Conservation (phyloP, 2,329 filamentous ascomycete species). For the Cordyceps cicadae region DNA sequence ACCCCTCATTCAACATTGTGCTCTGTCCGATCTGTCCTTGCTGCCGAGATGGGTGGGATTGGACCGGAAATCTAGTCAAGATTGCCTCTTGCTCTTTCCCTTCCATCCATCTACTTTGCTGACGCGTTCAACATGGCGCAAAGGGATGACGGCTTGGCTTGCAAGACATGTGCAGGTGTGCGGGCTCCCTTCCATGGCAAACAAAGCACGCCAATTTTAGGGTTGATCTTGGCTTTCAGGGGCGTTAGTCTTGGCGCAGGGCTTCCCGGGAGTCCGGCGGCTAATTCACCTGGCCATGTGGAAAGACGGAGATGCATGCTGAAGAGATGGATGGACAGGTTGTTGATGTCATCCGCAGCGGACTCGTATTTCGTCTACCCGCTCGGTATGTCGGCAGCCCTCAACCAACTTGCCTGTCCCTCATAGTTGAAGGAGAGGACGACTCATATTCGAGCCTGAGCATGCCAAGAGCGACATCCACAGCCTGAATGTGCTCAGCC, state of each 20-base stretch:
- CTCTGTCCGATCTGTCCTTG: not conserved
- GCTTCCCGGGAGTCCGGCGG: not conserved
- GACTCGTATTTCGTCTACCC: not conserved
- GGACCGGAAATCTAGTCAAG: too few species aligned
- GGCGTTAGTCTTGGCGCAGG: not conserved
- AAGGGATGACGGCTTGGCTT: not conserved
- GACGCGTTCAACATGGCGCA: not conserved
- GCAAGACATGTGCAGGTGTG: not conserved
- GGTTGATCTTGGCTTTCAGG: slow-evolving; percentile 3
- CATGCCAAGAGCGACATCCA: slow-evolving; percentile 4
- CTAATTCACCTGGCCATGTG: not conserved
- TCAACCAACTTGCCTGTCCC: too few species aligned
- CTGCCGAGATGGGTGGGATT: not conserved
- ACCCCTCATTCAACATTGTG: not conserved
- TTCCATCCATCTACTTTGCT: not conserved
- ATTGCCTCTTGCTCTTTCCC: not conserved
- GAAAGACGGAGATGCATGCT: not conserved
- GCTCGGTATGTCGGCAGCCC: not conserved
- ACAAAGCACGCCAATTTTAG: not conserved
- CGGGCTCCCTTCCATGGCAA: not conserved
- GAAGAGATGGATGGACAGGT: not conserved
- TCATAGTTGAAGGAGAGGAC: too few species aligned
- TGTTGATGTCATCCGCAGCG: not conserved
- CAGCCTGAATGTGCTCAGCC: slow-evolving; percentile 4
- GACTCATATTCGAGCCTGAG: too few species aligned